Evolutionary conservation across 306 rosid genomes (phyloP).

Genomic region (Benincasa hispida): DNA sequence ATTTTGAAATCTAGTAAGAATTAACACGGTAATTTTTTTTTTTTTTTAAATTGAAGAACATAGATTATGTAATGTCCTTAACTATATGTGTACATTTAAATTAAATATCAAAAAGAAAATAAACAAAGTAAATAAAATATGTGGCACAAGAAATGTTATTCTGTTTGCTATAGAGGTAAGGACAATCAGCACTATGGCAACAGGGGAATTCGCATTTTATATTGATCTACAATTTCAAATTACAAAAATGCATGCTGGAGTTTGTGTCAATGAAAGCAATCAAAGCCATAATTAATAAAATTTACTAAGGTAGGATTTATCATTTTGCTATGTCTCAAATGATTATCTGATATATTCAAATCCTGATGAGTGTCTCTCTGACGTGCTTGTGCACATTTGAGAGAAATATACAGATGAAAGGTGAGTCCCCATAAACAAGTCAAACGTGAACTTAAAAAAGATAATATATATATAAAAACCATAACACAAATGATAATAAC

Average conservation of each 20-base stretch:
- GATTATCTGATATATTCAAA: background rate
- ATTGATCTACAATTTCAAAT: background rate
- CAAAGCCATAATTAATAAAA: background rate
- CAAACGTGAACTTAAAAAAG: background rate
- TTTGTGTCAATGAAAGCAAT: background rate
- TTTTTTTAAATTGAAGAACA: too few relatives aligned
- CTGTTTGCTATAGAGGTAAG: background rate
- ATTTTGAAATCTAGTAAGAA: constrained; percentile 50
- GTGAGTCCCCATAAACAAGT: background rate
- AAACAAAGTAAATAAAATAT: background rate
- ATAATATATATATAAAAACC: background rate
- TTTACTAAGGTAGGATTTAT: background rate
- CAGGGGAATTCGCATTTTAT: background rate
- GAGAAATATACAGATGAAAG: background rate
- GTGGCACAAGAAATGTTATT: background rate
- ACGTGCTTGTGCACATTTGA: background rate
- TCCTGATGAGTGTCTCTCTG: background rate
- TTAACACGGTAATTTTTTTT: background rate
- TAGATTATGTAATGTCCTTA: too few relatives aligned
- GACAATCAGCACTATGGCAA: background rate
- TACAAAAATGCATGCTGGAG: background rate
- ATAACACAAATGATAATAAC: constrained; percentile 15
- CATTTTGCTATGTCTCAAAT: background rate
- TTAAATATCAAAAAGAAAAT: too few relatives aligned
- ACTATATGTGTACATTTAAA: too few relatives aligned